Conservation (phyloP, 176 grass and related monocot genomes). For the Oryza officinalis region DNA sequence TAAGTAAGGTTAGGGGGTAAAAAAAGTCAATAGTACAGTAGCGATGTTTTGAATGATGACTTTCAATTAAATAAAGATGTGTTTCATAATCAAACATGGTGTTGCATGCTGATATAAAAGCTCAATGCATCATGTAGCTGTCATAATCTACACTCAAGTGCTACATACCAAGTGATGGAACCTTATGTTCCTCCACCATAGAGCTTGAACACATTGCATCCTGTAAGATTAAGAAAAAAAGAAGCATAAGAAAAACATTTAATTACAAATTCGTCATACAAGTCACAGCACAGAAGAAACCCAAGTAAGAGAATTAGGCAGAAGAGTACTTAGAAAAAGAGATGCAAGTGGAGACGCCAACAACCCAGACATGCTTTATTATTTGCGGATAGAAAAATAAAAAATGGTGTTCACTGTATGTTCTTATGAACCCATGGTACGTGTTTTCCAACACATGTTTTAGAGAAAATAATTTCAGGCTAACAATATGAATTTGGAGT, state of each 20-base stretch:
- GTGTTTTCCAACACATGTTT: background rate
- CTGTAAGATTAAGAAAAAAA: conserved; percentile 41
- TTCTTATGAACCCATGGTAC: background rate
- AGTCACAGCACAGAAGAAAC: background rate
- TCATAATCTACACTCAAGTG: background rate
- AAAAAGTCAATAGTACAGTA: conserved; percentile 16
- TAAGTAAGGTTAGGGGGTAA: background rate
- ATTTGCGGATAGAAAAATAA: background rate
- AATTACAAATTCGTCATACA: background rate
- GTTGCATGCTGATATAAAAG: background rate
- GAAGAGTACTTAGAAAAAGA: background rate
- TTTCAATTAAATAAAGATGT: background rate
- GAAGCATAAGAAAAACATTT: conserved; percentile 1
- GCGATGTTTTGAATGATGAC: background rate
- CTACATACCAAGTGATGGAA: conserved; percentile 55
- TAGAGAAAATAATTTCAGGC: background rate
- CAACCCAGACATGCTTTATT: background rate
- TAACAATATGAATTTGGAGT: background rate
- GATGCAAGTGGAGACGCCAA: background rate
- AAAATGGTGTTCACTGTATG: background rate
- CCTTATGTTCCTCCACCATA: conserved; percentile 44
- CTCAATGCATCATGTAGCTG: conserved; percentile 3
- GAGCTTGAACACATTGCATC: conserved; percentile 30
- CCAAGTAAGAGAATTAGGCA: background rate
- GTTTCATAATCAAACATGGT: background rate